A percentile compares a stretch with the other conserved stretches of the same genome.
phyloP scores from a whole-genome alignment of 2,329 filamentous ascomycete species.

The Ilyonectria robusta region DNA sequence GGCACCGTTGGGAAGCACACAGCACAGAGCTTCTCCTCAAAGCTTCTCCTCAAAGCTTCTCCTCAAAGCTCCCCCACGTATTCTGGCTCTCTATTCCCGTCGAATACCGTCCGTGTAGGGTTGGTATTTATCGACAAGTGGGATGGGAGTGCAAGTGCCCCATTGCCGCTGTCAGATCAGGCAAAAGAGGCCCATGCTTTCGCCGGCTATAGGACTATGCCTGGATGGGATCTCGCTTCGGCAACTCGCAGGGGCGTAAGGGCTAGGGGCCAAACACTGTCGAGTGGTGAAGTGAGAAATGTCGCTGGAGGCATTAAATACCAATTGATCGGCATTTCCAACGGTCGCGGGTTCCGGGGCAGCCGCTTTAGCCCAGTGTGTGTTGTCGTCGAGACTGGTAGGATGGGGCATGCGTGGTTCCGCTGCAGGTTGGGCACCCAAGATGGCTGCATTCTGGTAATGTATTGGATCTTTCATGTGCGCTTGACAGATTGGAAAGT shows the following conservation, averaged over 20 bases:
- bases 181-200: neutral
- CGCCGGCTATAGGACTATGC: constrained; percentile 4
- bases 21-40: constrained; percentile 3
- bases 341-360: constrained; percentile 16
- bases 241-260: constrained; percentile 3
- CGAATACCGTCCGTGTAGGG: neutral
- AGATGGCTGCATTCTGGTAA: constrained; percentile 4
- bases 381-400: constrained; percentile 3
- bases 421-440: neutral
- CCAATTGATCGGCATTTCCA: constrained; percentile 17
- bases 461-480: constrained; percentile 19
- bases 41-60: constrained; percentile 9
- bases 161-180: constrained; percentile 8
- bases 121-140: neutral
- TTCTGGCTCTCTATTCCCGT: neutral
- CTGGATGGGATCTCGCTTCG: constrained; percentile 14
- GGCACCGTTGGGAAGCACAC: neutral
- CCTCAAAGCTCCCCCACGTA: constrained; percentile 10
- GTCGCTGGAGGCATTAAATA: constrained; percentile 5
- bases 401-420: neutral
- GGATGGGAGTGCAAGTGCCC: constrained; percentile 2
- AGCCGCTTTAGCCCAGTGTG: neutral
- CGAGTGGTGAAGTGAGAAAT: constrained; percentile 1
- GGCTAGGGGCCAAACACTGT: neutral
- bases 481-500: constrained; percentile 13